A percentile compares a stretch with the other conserved stretches of the same genome.
Conservation (phyloP, 306 rosid species). For the Inga laurina region DNA sequence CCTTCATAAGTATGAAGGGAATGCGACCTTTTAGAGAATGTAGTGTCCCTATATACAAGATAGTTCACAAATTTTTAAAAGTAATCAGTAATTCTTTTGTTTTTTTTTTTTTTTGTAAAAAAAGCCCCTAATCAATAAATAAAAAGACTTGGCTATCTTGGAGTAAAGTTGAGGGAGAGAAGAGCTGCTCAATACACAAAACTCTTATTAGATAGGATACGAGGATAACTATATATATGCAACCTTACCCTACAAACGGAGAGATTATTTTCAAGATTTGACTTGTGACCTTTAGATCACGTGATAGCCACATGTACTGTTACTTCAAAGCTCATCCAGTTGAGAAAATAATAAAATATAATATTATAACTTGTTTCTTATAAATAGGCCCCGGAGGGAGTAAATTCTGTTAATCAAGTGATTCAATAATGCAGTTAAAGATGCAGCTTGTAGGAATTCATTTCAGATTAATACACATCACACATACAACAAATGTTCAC, state of each 20-base stretch:
- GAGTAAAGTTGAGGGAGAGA: not conserved
- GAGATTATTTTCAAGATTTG: too few species aligned
- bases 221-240: too few species aligned
- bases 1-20: not conserved
- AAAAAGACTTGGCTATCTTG: not conserved
- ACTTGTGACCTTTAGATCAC: too few species aligned
- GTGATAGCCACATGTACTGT: rapidly evolving
- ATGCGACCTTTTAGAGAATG: not conserved
- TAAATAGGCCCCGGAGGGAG: too few species aligned
- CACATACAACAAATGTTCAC: not conserved
- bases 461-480: not conserved
- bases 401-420: not conserved
- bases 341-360: too few species aligned
- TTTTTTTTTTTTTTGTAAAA: too few species aligned
- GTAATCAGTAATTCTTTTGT: not conserved
- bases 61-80: not conserved
- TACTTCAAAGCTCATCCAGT: too few species aligned
- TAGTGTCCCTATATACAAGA: not conserved
- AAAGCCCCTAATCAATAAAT: not conserved
- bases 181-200: too few species aligned
- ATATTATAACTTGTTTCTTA: not conserved
- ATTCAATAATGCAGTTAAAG: not conserved
- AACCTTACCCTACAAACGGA: rapidly evolving
- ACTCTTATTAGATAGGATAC: too few species aligned
- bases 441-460: not conserved